Conservation (phyloP, 352 stramenopile species). For the Pythium aquatile region DNA sequence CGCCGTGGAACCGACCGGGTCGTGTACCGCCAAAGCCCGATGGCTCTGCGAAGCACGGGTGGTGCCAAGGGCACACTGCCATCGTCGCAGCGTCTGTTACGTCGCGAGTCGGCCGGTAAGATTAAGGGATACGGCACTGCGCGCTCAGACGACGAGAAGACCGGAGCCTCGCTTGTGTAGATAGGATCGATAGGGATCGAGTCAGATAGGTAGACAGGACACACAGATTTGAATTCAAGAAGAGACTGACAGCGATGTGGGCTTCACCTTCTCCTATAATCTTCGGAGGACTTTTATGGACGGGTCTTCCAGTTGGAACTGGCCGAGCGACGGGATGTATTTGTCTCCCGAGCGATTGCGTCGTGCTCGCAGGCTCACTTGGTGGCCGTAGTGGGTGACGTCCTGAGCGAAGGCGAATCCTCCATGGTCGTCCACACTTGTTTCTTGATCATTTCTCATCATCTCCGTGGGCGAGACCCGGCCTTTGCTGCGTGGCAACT, state of each 20-base stretch:
- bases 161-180: slow-evolving; percentile 14
- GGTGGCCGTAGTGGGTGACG: slow-evolving; percentile 43
- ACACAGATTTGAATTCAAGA: slow-evolving; percentile 3
- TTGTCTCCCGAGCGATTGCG: slow-evolving; percentile 35
- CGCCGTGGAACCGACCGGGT: slow-evolving; percentile 58
- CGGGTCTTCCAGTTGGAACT: slow-evolving; percentile 28
- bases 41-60: slow-evolving; percentile 45
- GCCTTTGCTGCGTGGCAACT: background rate
- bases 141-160: slow-evolving; percentile 26
- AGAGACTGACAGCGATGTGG: background rate
- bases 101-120: slow-evolving; percentile 42
- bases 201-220: slow-evolving; percentile 4
- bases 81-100: slow-evolving; percentile 61
- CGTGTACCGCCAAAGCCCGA: slow-evolving; percentile 82
- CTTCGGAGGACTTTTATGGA: slow-evolving; percentile 18
- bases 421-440: slow-evolving; percentile 5
- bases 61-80: slow-evolving; percentile 36
- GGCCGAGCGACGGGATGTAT: slow-evolving; percentile 51
- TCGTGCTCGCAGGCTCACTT: slow-evolving; percentile 42
- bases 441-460: background rate
- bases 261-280: background rate
- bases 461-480: background rate
- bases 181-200: slow-evolving; percentile 8
- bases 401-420: slow-evolving; percentile 44
- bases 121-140: slow-evolving; percentile 54